phyloP scores from a whole-genome alignment of 805 yeast species.

The Kodamaea neixiangensis region DNA sequence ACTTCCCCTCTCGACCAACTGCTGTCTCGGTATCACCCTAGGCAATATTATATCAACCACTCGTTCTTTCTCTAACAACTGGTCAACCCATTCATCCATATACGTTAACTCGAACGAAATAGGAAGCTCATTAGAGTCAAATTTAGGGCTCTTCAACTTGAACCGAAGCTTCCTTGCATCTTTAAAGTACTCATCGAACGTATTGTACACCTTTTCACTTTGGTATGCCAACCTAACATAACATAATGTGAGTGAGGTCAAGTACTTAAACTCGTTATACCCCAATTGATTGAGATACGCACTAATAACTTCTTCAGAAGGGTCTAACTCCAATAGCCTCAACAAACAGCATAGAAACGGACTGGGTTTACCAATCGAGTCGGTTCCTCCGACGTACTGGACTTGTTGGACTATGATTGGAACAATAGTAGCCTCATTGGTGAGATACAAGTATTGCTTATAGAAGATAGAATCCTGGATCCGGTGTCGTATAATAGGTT shows the following conservation, averaged over 20 bases:
- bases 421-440: constrained; percentile 43
- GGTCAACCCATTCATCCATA: constrained; percentile 78
- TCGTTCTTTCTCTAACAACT: constrained; percentile 53
- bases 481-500: constrained; percentile 43
- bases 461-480: constrained; percentile 46
- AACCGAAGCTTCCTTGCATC: constrained; percentile 72
- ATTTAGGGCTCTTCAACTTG: constrained; percentile 30
- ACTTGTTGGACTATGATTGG: constrained; percentile 37
- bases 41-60: constrained; percentile 79
- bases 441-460: constrained; percentile 40
- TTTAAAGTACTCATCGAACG: constrained; percentile 54
- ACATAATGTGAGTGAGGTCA: constrained; percentile 67
- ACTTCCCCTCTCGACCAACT: constrained; percentile 44
- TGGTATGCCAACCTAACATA: constrained; percentile 54
- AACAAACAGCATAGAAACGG: constrained; percentile 76
- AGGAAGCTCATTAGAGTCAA: constrained; percentile 21
- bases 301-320: constrained; percentile 55
- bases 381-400: constrained; percentile 59
- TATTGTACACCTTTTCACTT: constrained; percentile 43
- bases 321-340: constrained; percentile 76
- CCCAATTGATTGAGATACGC: constrained; percentile 60
- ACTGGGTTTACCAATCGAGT: constrained; percentile 58
- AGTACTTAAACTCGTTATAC: constrained; percentile 62
- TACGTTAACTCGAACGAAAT: constrained; percentile 41
- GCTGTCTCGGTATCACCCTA: constrained; percentile 45